Conservation (phyloP, 2,329 filamentous ascomycete genomes). For the Harringtonia aguacate region DNA sequence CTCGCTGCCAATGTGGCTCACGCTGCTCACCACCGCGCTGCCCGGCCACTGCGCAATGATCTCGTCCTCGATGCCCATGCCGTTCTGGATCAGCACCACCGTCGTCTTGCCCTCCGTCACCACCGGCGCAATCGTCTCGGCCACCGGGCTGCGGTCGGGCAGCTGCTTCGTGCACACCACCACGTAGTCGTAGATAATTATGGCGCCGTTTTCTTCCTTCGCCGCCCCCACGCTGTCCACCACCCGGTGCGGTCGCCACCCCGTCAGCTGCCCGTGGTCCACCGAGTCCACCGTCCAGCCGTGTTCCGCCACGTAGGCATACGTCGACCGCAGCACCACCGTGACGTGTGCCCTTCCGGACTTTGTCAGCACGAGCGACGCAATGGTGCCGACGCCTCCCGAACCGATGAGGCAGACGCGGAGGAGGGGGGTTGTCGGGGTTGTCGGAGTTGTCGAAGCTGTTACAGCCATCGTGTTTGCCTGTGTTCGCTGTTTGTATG, state of each 20-base stretch:
- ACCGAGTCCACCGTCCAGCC: slow-evolving; percentile 11
- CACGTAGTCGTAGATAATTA: slow-evolving; percentile 6
- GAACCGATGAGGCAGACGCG: slow-evolving; percentile 9
- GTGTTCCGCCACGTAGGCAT: slow-evolving; percentile 5
- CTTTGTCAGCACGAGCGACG: slow-evolving; percentile 10
- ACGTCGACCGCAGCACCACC: slow-evolving; percentile 9
- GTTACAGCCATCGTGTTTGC: too few species aligned
- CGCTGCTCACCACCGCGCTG: slow-evolving; percentile 10
- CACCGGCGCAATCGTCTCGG: slow-evolving; percentile 6
- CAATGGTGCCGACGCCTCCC: slow-evolving; percentile 11
- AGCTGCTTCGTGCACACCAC: slow-evolving; percentile 12
- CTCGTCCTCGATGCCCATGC: slow-evolving; percentile 11
- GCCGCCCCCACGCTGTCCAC: slow-evolving; percentile 6
- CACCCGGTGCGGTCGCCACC: slow-evolving; percentile 8
- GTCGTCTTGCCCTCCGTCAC: slow-evolving; percentile 6
- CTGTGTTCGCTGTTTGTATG: too few species aligned
- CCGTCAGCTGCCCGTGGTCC: slow-evolving; percentile 8
- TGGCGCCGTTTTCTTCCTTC: neutral
- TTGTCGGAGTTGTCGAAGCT: too few species aligned
- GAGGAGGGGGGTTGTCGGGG: neutral
- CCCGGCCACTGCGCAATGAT: slow-evolving; percentile 6
- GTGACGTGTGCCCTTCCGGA: slow-evolving; percentile 9
- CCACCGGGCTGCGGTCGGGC: slow-evolving; percentile 4
- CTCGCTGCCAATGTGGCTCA: slow-evolving; percentile 11
- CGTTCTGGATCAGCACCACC: slow-evolving; percentile 11